These are phyloP conservation scores for Botryosphaeria agaves DNA, from an alignment of 2,329 filamentous ascomycete genomes.

Conservation along the genomic window DNA sequence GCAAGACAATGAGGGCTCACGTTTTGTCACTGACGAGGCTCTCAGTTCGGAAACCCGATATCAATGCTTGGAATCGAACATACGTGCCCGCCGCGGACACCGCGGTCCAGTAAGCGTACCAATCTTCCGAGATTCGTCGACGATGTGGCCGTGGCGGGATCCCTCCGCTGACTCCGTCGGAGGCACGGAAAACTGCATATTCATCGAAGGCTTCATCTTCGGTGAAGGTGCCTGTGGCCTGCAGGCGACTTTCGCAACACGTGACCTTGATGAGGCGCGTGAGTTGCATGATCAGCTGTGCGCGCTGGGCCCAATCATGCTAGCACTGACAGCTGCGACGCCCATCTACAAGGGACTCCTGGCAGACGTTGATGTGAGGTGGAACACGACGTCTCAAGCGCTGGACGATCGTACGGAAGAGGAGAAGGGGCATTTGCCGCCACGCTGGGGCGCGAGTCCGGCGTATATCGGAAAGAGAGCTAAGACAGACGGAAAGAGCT, in stretches of 20 bases:
- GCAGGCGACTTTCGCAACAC: constrained; percentile 3
- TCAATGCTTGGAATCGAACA: neutral
- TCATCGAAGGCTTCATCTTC: constrained; percentile 1
- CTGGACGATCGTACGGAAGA: constrained; percentile 3
- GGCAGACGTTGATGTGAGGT: constrained; percentile 4
- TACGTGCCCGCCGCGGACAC: neutral
- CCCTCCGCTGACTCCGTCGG: no score
- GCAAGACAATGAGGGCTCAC: no score
- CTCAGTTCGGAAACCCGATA: neutral
- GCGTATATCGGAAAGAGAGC: neutral
- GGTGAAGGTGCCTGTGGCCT: constrained; percentile 3
- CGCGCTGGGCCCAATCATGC: constrained; percentile 3
- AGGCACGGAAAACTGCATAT: no score
- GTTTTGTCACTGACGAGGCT: neutral
- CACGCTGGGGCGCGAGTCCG: neutral
- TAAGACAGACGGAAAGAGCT: neutral
- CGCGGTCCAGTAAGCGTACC: neutral
- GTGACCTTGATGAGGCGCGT: constrained; percentile 1
- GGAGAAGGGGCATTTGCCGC: neutral
- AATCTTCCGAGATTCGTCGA: neutral
- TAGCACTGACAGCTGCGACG: constrained; percentile 4
- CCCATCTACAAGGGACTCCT: constrained; percentile 3
- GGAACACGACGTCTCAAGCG: constrained; percentile 1
- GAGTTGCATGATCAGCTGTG: constrained; percentile 2
- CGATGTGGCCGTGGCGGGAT: neutral